Base-by-base conservation (phyloP, 148 eudicot species). In the Suaeda aralocaspica region DNA sequence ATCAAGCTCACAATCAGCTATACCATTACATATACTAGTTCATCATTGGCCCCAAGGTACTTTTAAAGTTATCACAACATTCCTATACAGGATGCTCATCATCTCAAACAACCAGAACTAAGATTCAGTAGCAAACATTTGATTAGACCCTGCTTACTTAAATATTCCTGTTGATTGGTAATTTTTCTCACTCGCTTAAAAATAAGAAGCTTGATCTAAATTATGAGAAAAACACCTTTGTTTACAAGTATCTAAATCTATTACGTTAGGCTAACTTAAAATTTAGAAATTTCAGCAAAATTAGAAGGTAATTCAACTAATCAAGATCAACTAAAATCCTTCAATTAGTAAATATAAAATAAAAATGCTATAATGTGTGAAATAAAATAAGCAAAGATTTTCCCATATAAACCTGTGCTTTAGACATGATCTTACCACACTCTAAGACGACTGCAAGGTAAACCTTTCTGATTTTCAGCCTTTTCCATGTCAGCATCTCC, bases 401-500 rank as follows among this genome's bases (percentile, higher is more conserved):
- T 70, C 34, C 70, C 60, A 59, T 36, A 69, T 65, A 74, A 66
- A 42, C 66, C 67, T 61, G 63, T 74, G 67, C 70, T 69, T 67
- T 75, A 73, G 82, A 78, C 77, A 76, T 76, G 71, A 77, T 71
- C 89, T 87, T 87, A 85, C 87, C 87, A 80, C 60, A 77, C 33
- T 52, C 75, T 57, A 75, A 80, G 80, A 81, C 60, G 79, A 72
- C 67, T 72, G 74, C 76, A 76, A 68, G 74, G 80, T 73, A 78
- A 82, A 80, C 72, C 83, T 64, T 71, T 82, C 83, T 73, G 79
- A 82, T 72, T 82, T 77, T 80, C 80, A 84, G 82, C 88, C 83
- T 74, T 82, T 75, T 83, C 71, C 82, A 76, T 82, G 77, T 80
- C 83, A 84, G 84, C 89, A 78, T 82, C 89, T 71, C 83, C 82